A percentile compares a stretch with the other conserved stretches of the same genome.
Evolutionary conservation across 495 filamentous ascomycete species (phyloP).

Genomic region (Tuber borchii): DNA sequence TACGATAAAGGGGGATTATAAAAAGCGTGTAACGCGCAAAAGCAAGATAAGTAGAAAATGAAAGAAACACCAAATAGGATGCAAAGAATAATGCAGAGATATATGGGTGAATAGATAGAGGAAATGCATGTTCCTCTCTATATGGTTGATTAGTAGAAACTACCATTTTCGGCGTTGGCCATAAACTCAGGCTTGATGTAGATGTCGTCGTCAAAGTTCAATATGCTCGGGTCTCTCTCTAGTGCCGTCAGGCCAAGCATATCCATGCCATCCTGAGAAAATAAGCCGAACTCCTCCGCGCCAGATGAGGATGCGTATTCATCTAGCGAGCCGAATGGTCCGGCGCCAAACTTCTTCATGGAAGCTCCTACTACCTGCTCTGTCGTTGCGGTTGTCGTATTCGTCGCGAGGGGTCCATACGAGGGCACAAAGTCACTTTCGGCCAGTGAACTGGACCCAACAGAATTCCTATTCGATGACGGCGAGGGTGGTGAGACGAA

Average conservation of each 20-base stretch:
- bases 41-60: not conserved
- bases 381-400: conserved; percentile 5
- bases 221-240: conserved; percentile 39
- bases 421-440: conserved; percentile 24
- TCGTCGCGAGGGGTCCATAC: conserved; percentile 7
- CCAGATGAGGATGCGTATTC: conserved; percentile 28
- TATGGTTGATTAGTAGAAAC: conserved; percentile 12
- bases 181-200: conserved; percentile 42
- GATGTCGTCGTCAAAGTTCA: conserved; percentile 33
- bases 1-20: not conserved
- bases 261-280: conserved; percentile 36
- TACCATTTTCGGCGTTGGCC: conserved; percentile 28
- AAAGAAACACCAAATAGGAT: not conserved
- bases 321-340: conserved; percentile 24
- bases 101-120: not conserved
- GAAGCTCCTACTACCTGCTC: conserved; percentile 18
- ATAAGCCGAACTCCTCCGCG: conserved; percentile 34
- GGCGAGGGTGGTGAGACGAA: conserved; percentile 27
- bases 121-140: not conserved
- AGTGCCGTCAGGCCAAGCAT: conserved; percentile 40
- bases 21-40: not conserved
- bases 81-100: not conserved
- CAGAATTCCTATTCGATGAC: conserved; percentile 25
- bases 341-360: conserved; percentile 20
- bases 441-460: conserved; percentile 25